Percentiles rank a stretch among this genome's conserved stretches.
Evolutionary conservation across 2,329 filamentous ascomycete species (phyloP).

Genomic region (Grosmannia huntii): DNA sequence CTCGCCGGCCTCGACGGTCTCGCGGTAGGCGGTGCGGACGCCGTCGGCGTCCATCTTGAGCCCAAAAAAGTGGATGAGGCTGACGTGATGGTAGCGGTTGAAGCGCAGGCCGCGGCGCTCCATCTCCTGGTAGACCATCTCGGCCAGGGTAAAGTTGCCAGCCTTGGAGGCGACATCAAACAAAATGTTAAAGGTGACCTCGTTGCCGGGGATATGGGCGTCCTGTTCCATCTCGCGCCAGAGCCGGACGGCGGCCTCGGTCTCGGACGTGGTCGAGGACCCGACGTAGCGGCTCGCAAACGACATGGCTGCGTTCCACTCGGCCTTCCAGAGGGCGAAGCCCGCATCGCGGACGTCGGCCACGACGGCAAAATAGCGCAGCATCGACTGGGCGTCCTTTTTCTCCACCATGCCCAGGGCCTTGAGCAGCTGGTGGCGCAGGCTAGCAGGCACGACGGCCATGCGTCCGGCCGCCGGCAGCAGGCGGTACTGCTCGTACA

Average conservation of each 20-base stretch:
- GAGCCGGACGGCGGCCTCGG: conserved; percentile 57
- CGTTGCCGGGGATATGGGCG: conserved; percentile 50
- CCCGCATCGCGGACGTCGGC: conserved; percentile 69
- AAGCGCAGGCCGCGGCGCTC: conserved; percentile 50
- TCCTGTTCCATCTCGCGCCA: conserved; percentile 85
- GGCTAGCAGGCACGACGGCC: conserved; percentile 30
- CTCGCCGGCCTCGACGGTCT: conserved; percentile 74
- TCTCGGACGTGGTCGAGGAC: conserved; percentile 41
- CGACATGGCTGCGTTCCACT: conserved; percentile 79
- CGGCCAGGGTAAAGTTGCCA: conserved; percentile 70
- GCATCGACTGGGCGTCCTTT: conserved; percentile 49
- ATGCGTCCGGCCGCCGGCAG: conserved; percentile 33
- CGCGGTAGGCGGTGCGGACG: conserved; percentile 63
- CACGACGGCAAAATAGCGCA: conserved; percentile 71
- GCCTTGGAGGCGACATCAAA: conserved; percentile 82
- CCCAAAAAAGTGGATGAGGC: conserved; percentile 73
- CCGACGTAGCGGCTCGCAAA: conserved; percentile 63
- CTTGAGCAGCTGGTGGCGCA: conserved; percentile 53
- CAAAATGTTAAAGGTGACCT: conserved; percentile 85
- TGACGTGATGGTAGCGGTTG: conserved; percentile 71
- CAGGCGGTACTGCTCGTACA: conserved; percentile 36
- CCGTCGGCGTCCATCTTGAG: conserved; percentile 59
- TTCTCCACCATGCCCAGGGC: conserved; percentile 52
- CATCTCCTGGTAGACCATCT: conserved; percentile 80
- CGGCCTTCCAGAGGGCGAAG: conserved; percentile 49